Conservation (phyloP, 495 filamentous ascomycete species). For the Corynascus novoguineensis region DNA sequence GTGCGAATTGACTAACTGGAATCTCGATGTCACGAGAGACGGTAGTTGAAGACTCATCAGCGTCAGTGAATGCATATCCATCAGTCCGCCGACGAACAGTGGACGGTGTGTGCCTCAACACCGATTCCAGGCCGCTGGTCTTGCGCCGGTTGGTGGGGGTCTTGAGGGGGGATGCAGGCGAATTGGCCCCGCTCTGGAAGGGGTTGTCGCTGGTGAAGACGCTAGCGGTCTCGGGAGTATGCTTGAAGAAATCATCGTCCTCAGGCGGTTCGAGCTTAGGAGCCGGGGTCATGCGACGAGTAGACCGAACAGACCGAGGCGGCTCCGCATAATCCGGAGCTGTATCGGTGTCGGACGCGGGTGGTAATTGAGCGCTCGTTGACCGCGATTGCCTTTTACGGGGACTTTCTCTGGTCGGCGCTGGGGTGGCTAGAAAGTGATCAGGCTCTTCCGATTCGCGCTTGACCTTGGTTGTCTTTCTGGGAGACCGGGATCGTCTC, state of each 20-base stretch:
- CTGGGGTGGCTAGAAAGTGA: constrained; percentile 27
- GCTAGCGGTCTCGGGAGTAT: constrained; percentile 45
- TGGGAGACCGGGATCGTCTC: constrained; percentile 41
- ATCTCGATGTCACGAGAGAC: constrained; percentile 47
- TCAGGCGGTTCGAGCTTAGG: constrained; percentile 41
- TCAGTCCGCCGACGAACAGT: constrained; percentile 35
- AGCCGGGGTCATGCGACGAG: constrained; percentile 36
- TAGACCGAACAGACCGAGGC: constrained; percentile 21
- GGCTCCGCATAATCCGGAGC: constrained; percentile 38
- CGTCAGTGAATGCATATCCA: constrained; percentile 21
- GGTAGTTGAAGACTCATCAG: constrained; percentile 18
- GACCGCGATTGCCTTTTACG: constrained; percentile 49
- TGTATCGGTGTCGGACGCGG: constrained; percentile 47
- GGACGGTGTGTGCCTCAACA: constrained; percentile 26
- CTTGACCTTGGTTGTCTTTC: constrained; percentile 45
- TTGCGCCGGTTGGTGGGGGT: constrained; percentile 40
- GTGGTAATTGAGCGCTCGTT: constrained; percentile 40
- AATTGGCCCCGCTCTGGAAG: constrained; percentile 75
- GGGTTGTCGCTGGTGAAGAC: constrained; percentile 87
- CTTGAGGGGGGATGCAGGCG: constrained; percentile 30
- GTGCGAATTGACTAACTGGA: constrained; percentile 28
- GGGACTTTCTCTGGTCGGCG: constrained; percentile 38
- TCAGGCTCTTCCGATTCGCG: constrained; percentile 44
- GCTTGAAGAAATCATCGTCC: constrained; percentile 39
- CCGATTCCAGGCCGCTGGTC: constrained; percentile 28